These are phyloP conservation scores for Prillingera fragicola DNA, from an alignment of 1,284 basidiomycete species.

Conservation along the genomic window DNA sequence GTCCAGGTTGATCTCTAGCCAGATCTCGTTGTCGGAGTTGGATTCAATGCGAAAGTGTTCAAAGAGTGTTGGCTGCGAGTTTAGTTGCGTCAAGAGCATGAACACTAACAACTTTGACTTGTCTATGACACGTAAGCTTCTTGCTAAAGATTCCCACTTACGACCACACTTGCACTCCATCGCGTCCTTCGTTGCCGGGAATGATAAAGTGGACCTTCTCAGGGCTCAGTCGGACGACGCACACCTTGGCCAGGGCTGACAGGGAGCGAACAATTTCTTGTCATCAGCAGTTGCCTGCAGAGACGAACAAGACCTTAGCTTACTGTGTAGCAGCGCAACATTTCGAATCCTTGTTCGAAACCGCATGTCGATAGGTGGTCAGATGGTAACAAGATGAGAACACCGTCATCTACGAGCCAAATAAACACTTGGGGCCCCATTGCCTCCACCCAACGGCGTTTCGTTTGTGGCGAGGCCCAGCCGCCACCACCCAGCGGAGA, in stretches of 20 bases:
- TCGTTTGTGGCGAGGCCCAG: too few species aligned
- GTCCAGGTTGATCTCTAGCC: conserved; percentile 59
- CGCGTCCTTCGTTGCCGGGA: conserved; percentile 68
- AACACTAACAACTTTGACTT: conserved; percentile 51
- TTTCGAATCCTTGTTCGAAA: conserved; percentile 62
- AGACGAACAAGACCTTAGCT: conserved; percentile 19
- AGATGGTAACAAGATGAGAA: too few species aligned
- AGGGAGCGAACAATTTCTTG: conserved; percentile 67
- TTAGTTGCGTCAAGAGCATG: too few species aligned
- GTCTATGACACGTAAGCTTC: conserved; percentile 24
- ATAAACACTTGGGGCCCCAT: too few species aligned
- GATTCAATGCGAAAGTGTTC: conserved; percentile 78
- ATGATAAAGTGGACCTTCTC: conserved; percentile 70
- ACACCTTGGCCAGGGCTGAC: conserved; percentile 76
- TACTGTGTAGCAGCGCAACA: conserved; percentile 58
- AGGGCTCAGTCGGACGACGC: conserved; percentile 72
- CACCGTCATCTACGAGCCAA: too few species aligned
- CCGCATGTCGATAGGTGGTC: conserved; percentile 52
- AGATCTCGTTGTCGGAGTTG: conserved; percentile 73
- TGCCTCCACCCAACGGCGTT: too few species aligned
- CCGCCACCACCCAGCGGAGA: too few species aligned
- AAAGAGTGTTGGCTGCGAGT: conserved; percentile 63
- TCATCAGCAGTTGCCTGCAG: neutral
- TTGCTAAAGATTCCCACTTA: conserved; percentile 50
- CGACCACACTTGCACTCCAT: conserved; percentile 90